These are phyloP conservation scores for Candida glucosophila DNA, from an alignment of 1,139 yeast species.

Conservation along the genomic window DNA sequence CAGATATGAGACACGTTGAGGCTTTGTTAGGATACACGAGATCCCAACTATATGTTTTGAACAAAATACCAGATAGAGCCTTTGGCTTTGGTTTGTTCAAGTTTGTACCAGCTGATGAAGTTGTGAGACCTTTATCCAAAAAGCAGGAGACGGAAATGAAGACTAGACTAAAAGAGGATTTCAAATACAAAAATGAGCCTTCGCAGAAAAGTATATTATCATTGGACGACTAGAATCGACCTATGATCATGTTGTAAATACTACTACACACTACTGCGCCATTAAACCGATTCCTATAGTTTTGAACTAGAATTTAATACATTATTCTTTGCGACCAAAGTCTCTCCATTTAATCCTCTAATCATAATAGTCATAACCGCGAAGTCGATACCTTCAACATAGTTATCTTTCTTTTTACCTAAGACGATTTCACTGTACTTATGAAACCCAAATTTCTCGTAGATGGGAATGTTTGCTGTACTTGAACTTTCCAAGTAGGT, in stretches of 20 bases:
- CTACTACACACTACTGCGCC: no score
- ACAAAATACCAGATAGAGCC: conserved; percentile 80
- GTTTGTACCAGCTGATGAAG: conserved; percentile 78
- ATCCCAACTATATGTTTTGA: conserved; percentile 79
- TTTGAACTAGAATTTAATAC: no score
- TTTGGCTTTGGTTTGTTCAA: conserved; percentile 85
- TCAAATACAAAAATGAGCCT: conserved; percentile 40
- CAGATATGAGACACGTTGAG: conserved; percentile 78
- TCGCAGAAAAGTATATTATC: conserved; percentile 57
- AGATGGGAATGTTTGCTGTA: conserved; percentile 46
- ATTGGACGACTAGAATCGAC: conserved; percentile 43
- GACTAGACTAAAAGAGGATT: conserved; percentile 29
- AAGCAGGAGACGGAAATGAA: conserved; percentile 46
- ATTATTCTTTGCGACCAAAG: no score
- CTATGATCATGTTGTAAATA: no score
- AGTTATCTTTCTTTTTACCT: conserved; percentile 23
- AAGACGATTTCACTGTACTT: conserved; percentile 41
- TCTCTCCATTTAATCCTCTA: conserved; percentile 37
- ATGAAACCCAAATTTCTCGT: conserved; percentile 48
- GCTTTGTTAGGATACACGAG: conserved; percentile 83
- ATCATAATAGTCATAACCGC: conserved; percentile 56
- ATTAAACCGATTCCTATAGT: no score
- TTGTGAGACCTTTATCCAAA: conserved; percentile 61
- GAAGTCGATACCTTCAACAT: conserved; percentile 36
- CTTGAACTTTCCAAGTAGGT: conserved; percentile 55